These are phyloP conservation scores for Scedosporium aurantiacum DNA, from an alignment of 2,329 filamentous ascomycete species.

Conservation along the genomic window DNA sequence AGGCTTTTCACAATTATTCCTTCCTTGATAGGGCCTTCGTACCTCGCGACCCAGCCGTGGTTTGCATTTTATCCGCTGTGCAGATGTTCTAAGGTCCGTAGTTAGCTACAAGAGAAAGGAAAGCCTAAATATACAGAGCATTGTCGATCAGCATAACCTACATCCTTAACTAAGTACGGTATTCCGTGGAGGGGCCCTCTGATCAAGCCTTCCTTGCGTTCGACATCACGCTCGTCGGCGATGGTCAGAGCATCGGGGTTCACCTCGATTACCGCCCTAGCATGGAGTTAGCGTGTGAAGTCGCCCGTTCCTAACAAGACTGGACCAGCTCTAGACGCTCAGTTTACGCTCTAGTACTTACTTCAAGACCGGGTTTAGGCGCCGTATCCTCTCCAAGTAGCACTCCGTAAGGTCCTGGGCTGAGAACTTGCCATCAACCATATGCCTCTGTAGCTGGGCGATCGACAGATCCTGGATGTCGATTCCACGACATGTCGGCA, in stretches of 20 bases:
- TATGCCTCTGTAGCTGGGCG: background rate
- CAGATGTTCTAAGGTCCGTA: constrained; percentile 41
- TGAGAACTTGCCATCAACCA: background rate
- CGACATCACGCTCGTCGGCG: constrained; percentile 47
- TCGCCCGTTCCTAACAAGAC: background rate
- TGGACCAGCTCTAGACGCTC: background rate
- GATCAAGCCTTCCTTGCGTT: constrained; percentile 43
- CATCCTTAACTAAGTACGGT: constrained; percentile 62
- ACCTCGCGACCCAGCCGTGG: constrained; percentile 52
- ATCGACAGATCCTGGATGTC: constrained; percentile 1
- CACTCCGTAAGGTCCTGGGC: background rate
- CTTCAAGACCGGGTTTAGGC: constrained; percentile 2
- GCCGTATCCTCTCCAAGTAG: background rate
- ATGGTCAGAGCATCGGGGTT: constrained; percentile 59
- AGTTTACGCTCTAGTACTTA: background rate
- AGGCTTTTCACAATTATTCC: background rate
- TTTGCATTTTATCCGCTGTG: constrained; percentile 59
- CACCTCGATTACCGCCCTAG: constrained; percentile 47
- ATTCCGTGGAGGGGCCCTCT: constrained; percentile 65
- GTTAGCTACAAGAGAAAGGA: background rate
- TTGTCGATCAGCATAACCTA: background rate
- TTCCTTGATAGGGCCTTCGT: background rate
- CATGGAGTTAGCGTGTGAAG: background rate
- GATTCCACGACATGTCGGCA: constrained; percentile 2
- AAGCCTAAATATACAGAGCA: background rate